Evolutionary conservation across 495 filamentous ascomycete genomes (phyloP).

Genomic region (Aspergillus steynii): DNA sequence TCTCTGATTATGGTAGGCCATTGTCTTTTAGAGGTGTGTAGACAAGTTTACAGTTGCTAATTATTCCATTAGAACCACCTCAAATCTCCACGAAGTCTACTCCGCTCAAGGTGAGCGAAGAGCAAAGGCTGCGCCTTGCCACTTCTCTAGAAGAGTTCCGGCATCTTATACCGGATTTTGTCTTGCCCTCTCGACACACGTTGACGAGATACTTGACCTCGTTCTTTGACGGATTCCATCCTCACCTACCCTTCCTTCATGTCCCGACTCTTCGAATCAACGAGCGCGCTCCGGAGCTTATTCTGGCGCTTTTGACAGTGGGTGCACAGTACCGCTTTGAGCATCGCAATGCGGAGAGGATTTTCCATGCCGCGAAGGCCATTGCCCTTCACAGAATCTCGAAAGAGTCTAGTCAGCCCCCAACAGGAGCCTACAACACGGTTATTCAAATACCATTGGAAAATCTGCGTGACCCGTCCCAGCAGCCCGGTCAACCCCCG

Average conservation of each 20-base stretch:
- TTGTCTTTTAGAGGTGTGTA: not conserved
- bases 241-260: constrained; percentile 40
- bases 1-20: constrained; percentile 37
- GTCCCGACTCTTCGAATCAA: constrained; percentile 37
- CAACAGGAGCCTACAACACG: constrained; percentile 8
- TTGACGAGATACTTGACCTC: constrained; percentile 40
- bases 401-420: constrained; percentile 22
- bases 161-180: constrained; percentile 40
- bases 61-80: constrained; percentile 28
- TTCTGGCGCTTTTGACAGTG: constrained; percentile 36
- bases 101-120: constrained; percentile 36
- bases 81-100: constrained; percentile 26
- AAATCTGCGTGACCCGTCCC: constrained; percentile 11
- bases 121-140: constrained; percentile 37
- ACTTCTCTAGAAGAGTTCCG: constrained; percentile 39
- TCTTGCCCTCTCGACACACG: constrained; percentile 40
- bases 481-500: constrained; percentile 7
- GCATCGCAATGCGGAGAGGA: constrained; percentile 35
- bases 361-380: constrained; percentile 38
- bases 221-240: constrained; percentile 40
- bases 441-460: constrained; percentile 19
- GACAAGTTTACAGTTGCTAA: constrained; percentile 3
- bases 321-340: constrained; percentile 42
- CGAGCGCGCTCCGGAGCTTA: constrained; percentile 33
- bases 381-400: constrained; percentile 33